These are phyloP conservation scores for Trypanosoma platydactyli DNA, from an alignment of 208 protist genomes.

Conservation along the genomic window DNA sequence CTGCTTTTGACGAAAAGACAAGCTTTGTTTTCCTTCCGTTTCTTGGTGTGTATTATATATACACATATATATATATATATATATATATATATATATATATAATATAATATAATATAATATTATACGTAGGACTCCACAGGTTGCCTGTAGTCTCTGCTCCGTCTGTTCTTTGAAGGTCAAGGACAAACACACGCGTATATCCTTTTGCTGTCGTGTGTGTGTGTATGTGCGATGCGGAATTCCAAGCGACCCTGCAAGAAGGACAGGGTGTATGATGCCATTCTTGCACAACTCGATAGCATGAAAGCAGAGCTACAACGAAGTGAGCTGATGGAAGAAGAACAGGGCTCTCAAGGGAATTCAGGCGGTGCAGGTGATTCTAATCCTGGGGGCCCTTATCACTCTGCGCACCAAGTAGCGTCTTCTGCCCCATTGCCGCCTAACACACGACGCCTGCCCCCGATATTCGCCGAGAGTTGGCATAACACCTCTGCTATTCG, in stretches of 20 bases:
- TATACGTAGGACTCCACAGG: no score
- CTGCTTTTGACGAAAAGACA: no score
- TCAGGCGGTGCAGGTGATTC: no score
- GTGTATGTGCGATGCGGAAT: background rate
- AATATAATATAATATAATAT: no score
- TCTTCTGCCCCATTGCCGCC: slow-evolving; percentile 30
- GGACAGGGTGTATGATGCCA: background rate
- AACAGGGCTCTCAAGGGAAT: no score
- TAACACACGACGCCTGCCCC: slow-evolving; percentile 40
- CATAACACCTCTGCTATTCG: slow-evolving; percentile 32
- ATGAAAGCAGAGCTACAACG: background rate
- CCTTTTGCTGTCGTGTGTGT: background rate
- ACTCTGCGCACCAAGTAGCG: slow-evolving; percentile 16
- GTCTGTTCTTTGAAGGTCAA: background rate
- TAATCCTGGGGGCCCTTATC: no score
- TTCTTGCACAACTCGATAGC: slow-evolving; percentile 5
- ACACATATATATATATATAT: background rate
- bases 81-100: slow-evolving; percentile 13
- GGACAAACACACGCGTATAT: background rate
- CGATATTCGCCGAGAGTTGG: slow-evolving; percentile 54
- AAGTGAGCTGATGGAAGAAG: no score
- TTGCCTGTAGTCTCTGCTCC: no score
- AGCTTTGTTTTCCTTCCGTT: background rate
- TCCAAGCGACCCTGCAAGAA: background rate
- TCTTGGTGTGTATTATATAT: background rate